Percentiles rank a stretch among this genome's conserved stretches.
Evolutionary conservation across 169 alveolate species (phyloP).

Genomic region (Plasmodium falciparum): DNA sequence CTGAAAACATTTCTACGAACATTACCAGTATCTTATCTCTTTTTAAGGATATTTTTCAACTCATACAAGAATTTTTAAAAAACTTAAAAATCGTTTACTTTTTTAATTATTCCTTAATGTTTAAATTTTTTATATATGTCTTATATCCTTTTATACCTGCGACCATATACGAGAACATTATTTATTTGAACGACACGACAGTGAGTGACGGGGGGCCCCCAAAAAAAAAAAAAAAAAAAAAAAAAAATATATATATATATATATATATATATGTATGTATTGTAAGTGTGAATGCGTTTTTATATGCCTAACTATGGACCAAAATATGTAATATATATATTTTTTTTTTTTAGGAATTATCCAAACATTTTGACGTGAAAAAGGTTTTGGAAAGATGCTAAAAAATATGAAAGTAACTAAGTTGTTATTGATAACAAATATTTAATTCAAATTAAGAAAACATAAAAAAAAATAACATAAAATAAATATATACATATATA

Average conservation of each 20-base stretch:
- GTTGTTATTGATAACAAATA: neutral
- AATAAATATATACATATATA: neutral
- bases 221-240: neutral
- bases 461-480: neutral
- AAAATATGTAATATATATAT: neutral
- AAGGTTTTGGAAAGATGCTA: constrained; percentile 25
- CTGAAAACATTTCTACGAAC: constrained; percentile 26
- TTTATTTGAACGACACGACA: constrained; percentile 17
- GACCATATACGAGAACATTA: constrained; percentile 22
- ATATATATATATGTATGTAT: neutral
- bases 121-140: constrained; percentile 37
- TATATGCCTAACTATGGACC: too few relatives aligned
- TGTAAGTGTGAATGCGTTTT: too few relatives aligned
- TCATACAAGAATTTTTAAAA: constrained; percentile 31
- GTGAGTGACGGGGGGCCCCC: neutral
- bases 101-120: constrained; percentile 43
- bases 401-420: neutral
- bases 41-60: constrained; percentile 49
- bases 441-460: neutral
- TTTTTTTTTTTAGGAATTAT: constrained; percentile 29
- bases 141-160: constrained; percentile 65
- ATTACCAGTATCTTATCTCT: constrained; percentile 49
- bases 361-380: constrained; percentile 53
- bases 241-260: neutral
- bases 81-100: constrained; percentile 43